phyloP scores from a whole-genome alignment of 208 protist species.

The Lotmaria passim region DNA sequence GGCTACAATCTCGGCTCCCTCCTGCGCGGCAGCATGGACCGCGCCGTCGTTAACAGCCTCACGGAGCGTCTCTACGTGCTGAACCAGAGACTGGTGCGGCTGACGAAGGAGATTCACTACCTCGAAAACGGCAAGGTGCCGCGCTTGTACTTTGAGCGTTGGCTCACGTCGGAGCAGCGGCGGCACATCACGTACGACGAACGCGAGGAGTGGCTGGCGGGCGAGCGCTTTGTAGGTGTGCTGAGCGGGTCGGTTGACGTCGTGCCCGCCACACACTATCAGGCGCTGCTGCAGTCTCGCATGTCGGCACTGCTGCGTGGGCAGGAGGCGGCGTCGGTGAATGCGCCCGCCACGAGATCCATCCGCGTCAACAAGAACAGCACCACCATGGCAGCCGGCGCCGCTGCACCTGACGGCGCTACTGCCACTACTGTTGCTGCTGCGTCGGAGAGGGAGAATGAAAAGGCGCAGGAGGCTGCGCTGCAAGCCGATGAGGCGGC shows the following conservation, averaged over 20 bases:
- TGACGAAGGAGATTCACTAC: conserved; percentile 86
- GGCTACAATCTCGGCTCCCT: conserved; percentile 78
- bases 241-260: conserved; percentile 8
- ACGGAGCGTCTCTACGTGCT: conserved; percentile 79
- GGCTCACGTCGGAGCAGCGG: conserved; percentile 85
- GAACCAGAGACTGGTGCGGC: conserved; percentile 75
- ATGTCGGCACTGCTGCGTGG: conserved; percentile 35
- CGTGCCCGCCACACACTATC: conserved; percentile 39
- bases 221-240: conserved; percentile 65
- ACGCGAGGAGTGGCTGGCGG: conserved; percentile 82
- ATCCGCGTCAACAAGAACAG: neutral
- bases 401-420: conserved; percentile 7
- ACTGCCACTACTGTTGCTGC: neutral
- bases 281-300: conserved; percentile 53
- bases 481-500: conserved; percentile 19
- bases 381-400: conserved; percentile 6
- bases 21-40: conserved; percentile 61
- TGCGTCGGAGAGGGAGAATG: conserved; percentile 11
- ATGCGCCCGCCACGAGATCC: neutral
- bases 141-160: conserved; percentile 81
- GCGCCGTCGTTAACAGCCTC: conserved; percentile 71
- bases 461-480: conserved; percentile 66
- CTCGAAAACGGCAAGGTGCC: conserved; percentile 84
- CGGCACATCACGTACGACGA: conserved; percentile 78
- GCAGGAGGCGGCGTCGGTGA: neutral